These are phyloP conservation scores for Cutaneotrichosporon mucoides DNA, from an alignment of 1,284 basidiomycete genomes.

Conservation along the genomic window DNA sequence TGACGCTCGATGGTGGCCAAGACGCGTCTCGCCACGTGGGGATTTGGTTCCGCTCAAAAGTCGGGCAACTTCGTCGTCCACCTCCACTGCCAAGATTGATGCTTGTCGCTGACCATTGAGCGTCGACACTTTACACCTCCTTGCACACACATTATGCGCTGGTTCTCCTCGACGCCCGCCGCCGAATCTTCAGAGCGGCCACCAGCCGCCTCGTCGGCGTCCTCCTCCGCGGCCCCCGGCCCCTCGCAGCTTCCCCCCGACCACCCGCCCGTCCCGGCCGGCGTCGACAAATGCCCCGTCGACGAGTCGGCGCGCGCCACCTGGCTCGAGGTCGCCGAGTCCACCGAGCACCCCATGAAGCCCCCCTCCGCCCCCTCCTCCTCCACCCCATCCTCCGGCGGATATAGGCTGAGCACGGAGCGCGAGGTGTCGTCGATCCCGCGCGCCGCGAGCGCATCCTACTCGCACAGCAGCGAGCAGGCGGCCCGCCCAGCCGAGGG, in stretches of 20 bases:
- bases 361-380: slow-evolving; percentile 26
- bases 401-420: slow-evolving; percentile 49
- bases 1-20: neutral
- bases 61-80: neutral
- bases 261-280: slow-evolving; percentile 22
- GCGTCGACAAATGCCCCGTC: slow-evolving; percentile 63
- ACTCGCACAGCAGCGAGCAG: slow-evolving; percentile 19
- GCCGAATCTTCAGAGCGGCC: neutral
- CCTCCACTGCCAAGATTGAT: neutral
- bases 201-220: neutral
- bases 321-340: slow-evolving; percentile 44
- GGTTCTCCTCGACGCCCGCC: slow-evolving; percentile 6
- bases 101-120: neutral
- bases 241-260: slow-evolving; percentile 8
- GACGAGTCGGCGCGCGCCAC: slow-evolving; percentile 54
- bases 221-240: neutral
- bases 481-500: slow-evolving; percentile 47
- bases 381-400: slow-evolving; percentile 15
- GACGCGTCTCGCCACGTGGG: slow-evolving; percentile 1
- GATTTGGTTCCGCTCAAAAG: slow-evolving; percentile 13
- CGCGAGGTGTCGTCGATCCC: slow-evolving; percentile 89
- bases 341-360: slow-evolving; percentile 37
- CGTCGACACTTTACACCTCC: neutral
- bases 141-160: slow-evolving; percentile 4
- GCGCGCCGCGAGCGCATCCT: slow-evolving; percentile 43